Percentiles rank a stretch among this genome's conserved stretches.
Evolutionary conservation across 352 stramenopile species (phyloP).

Genomic region (Globisporangium paddicum): DNA sequence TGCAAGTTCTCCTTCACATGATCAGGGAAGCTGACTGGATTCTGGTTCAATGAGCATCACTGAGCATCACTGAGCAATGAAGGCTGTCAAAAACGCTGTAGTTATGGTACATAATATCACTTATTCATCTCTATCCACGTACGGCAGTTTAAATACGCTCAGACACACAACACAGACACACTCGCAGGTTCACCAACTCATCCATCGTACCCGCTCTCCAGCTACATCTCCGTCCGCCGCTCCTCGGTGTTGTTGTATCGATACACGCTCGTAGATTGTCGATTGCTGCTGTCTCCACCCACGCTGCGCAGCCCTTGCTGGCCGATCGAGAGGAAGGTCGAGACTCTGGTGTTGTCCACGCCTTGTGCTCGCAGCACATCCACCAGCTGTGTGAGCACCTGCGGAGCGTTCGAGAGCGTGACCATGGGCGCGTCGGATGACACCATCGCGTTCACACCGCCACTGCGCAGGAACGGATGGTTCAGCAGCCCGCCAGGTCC

Average conservation of each 20-base stretch:
- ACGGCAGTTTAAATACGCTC: conserved; percentile 4
- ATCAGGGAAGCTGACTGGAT: too few species aligned
- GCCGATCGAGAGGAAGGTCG: conserved; percentile 51
- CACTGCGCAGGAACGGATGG: conserved; percentile 74
- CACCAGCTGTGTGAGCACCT: conserved; percentile 41
- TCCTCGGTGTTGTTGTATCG: conserved; percentile 59
- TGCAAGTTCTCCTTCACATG: too few species aligned
- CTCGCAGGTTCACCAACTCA: background rate
- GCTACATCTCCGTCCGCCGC: conserved; percentile 60
- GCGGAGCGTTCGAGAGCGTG: conserved; percentile 34
- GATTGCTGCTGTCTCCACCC: conserved; percentile 6
- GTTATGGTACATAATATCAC: too few species aligned
- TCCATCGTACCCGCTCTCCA: background rate
- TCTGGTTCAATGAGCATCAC: too few species aligned
- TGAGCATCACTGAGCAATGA: too few species aligned
- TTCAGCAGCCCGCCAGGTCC: conserved; percentile 67
- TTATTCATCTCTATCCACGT: too few species aligned
- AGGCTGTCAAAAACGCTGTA: too few species aligned
- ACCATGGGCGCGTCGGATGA: conserved; percentile 21
- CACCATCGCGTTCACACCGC: conserved; percentile 16
- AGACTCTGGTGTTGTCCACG: conserved; percentile 33
- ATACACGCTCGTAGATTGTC: conserved; percentile 20
- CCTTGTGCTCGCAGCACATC: conserved; percentile 44
- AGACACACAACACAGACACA: background rate
- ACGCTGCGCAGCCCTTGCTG: conserved; percentile 25